Base-by-base conservation (phyloP, 2,329 filamentous ascomycete genomes). In the Karstenula rhodostoma region DNA sequence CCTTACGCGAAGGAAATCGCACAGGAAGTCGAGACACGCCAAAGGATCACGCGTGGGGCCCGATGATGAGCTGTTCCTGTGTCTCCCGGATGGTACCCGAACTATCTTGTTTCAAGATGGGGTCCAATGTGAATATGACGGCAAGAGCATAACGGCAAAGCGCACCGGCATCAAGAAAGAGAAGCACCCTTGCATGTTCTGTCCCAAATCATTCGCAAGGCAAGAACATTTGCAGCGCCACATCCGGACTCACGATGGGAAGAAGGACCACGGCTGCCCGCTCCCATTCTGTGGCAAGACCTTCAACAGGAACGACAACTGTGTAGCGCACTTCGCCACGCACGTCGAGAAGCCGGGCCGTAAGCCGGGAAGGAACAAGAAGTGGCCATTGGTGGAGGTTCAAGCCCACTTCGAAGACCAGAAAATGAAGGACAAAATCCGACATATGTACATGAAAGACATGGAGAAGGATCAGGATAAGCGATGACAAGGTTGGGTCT, bases 291-390 rank as follows among this genome's bases (percentile, higher is more conserved):
- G 74, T 59, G 35, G 42, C 1, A 75, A 66, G 42, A 48, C 37
- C 4, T 77, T 77, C 60, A 67, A 69, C 52, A 63, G 76, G 29
- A 72, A 74, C 58, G 76, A 78, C 65, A 78, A 78, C 58, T 72
- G 68, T 58, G 69, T 67, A 58, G 72, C 67, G n/a, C 76, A 78
- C 58, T 67, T 69, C 47, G 67, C 60, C 42, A 76, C 75, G 7
- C 75, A 77, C 37, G 66, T 73, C 25, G 59, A 49, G 46, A 64
- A 60, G 19, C 69, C 69, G 19, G 69, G 68, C 22, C 70, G 72
- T 59, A 74, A 70, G 50, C 66, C 64, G 25, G 71, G 73, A 23
- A 65, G 71, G 29, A 75, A 74, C 29, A 40, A 54, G 17, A 71
- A 71, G 58, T 57, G 64, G 10, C 61, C 70, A 2, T 63, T 74